phyloP scores from a whole-genome alignment of 768 basidiomycete species.

The Boletus barrowsii region DNA sequence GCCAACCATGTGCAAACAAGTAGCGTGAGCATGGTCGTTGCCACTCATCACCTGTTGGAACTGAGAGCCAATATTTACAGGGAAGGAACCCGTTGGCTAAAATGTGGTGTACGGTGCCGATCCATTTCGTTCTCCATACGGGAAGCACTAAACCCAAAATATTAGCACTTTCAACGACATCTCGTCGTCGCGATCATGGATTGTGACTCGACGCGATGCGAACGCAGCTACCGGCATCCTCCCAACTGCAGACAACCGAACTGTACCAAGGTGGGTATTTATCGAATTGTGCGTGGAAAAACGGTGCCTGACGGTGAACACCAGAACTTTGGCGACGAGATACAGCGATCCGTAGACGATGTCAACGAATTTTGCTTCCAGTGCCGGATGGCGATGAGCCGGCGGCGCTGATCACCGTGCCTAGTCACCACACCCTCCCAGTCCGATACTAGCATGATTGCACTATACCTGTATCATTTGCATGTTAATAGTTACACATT shows the following conservation, averaged over 20 bases:
- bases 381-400: slow-evolving; percentile 58
- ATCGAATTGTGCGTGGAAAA: slow-evolving; percentile 11
- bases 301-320: slow-evolving; percentile 7
- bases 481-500: slow-evolving; percentile 20
- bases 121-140: slow-evolving; percentile 3
- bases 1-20: slow-evolving; percentile 63
- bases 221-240: slow-evolving; percentile 60
- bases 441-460: slow-evolving; percentile 19
- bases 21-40: slow-evolving; percentile 54
- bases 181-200: slow-evolving; percentile 71
- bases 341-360: slow-evolving; percentile 65
- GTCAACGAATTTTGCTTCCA: slow-evolving; percentile 71
- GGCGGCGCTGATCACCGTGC: slow-evolving; percentile 21
- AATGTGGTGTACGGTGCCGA: slow-evolving; percentile 55
- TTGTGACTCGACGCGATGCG: slow-evolving; percentile 63
- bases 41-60: background rate
- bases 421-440: slow-evolving; percentile 1
- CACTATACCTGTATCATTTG: slow-evolving; percentile 27
- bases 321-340: slow-evolving; percentile 66
- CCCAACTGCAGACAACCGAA: slow-evolving; percentile 48
- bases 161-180: slow-evolving; percentile 77
- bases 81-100: slow-evolving; percentile 73
- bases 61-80: slow-evolving; percentile 34
- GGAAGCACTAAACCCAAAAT: slow-evolving; percentile 9
- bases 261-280: slow-evolving; percentile 55